Percentiles rank a stretch among this genome's conserved stretches.
phyloP scores from a whole-genome alignment of 2,329 filamentous ascomycete genomes.

The Ceratocystis ficicola region DNA sequence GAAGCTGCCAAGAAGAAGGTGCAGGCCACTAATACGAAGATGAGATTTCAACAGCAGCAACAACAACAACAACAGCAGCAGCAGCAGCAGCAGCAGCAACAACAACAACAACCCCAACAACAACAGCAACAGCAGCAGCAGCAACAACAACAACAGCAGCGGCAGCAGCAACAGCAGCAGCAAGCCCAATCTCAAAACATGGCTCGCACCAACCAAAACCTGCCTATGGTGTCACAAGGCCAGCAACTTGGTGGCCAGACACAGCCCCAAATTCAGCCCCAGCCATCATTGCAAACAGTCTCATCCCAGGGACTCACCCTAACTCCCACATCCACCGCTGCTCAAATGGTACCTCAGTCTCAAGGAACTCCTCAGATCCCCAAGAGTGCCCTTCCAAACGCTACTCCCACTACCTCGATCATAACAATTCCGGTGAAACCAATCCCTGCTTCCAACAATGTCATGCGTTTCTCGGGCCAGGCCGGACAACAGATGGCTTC shows the following conservation, averaged over 20 bases:
- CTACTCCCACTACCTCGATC: conserved; percentile 20
- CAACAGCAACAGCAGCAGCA: conserved; percentile 30
- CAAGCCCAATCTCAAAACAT: conserved; percentile 27
- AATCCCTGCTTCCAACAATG: conserved; percentile 26
- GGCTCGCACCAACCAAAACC: conserved; percentile 29
- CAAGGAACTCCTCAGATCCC: conserved; percentile 21
- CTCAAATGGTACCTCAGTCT: conserved; percentile 8
- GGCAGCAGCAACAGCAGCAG: conserved; percentile 28
- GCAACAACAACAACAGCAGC: conserved; percentile 5
- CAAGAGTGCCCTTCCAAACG: conserved; percentile 20
- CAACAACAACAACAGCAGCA: conserved; percentile 29
- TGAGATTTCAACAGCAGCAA: conserved; percentile 29
- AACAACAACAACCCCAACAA: neutral
- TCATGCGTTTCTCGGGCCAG: conserved; percentile 39
- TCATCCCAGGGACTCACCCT: conserved; percentile 26
- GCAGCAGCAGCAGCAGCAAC: neutral
- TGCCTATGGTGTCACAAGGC: conserved; percentile 28
- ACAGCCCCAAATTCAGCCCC: conserved; percentile 30
- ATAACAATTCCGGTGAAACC: conserved; percentile 28
- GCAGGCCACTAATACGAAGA: neutral
- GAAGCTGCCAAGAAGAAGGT: conserved; percentile 13
- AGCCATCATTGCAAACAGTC: neutral
- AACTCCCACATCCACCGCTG: conserved; percentile 14
- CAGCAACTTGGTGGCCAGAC: conserved; percentile 23
- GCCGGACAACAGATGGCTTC: conserved; percentile 46